Conservation (phyloP, 805 yeast genomes). For the Ogataea nitratoaversa region DNA sequence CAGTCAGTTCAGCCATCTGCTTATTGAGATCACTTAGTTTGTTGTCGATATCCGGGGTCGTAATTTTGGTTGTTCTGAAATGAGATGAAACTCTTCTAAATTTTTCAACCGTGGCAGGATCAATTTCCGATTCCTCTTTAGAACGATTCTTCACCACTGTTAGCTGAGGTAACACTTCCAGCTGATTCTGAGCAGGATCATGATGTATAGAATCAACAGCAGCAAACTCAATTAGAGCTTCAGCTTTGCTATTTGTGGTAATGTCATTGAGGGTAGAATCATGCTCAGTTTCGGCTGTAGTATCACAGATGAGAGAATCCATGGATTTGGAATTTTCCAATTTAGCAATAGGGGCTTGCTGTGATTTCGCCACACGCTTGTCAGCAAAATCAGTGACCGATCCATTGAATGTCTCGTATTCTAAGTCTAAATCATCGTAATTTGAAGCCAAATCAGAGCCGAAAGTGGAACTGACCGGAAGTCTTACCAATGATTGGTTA, state of each 20-base stretch:
- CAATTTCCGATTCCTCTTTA: conserved; percentile 11
- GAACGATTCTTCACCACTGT: conserved; percentile 17
- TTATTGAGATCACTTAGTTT: conserved; percentile 17
- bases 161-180: conserved; percentile 8
- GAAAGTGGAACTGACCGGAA: conserved; percentile 15
- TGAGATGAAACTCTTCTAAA: conserved; percentile 23
- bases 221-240: neutral
- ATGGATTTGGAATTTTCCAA: conserved; percentile 8
- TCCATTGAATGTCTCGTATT: conserved; percentile 30
- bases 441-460: conserved; percentile 20
- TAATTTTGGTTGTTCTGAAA: conserved; percentile 22
- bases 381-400: conserved; percentile 27
- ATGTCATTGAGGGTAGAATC: conserved; percentile 10
- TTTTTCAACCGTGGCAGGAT: conserved; percentile 15
- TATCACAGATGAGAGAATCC: conserved; percentile 18
- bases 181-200: neutral
- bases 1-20: conserved; percentile 15
- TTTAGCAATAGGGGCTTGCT: neutral
- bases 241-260: neutral
- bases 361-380: conserved; percentile 1
- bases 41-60: conserved; percentile 8
- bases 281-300: conserved; percentile 20
- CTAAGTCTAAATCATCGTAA: conserved; percentile 27
- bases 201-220: neutral
- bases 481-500: neutral